These are phyloP conservation scores for Penicillium chermesinum DNA, from an alignment of 495 filamentous ascomycete species.

Conservation along the genomic window DNA sequence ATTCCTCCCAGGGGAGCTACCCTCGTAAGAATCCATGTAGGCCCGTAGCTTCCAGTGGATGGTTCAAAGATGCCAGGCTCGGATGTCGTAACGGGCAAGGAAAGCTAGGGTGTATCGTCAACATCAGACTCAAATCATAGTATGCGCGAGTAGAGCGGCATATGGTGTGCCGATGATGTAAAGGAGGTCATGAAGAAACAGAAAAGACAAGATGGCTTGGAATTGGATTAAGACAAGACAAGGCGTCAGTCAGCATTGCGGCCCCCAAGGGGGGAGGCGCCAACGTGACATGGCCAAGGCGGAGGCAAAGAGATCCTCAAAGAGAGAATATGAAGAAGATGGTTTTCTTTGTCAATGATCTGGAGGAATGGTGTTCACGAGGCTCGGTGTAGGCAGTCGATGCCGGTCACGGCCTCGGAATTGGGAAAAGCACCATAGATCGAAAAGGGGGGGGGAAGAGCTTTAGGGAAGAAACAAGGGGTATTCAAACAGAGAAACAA, in stretches of 20 bases:
- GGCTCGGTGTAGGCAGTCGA: background rate
- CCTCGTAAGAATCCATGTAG: slow-evolving; percentile 43
- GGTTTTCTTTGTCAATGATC: no score
- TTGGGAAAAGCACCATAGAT: background rate
- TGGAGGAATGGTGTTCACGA: background rate
- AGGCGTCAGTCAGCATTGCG: slow-evolving; percentile 7
- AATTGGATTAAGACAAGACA: slow-evolving; percentile 12
- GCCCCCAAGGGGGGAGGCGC: background rate
- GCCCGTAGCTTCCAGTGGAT: background rate
- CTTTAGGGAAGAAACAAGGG: slow-evolving; percentile 4
- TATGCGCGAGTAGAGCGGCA: slow-evolving; percentile 18
- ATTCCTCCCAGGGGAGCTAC: slow-evolving; percentile 34
- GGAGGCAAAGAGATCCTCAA: slow-evolving; percentile 12
- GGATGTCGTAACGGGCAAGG: slow-evolving; percentile 10
- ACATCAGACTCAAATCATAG: slow-evolving; percentile 31
- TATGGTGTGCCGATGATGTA: slow-evolving; percentile 13
- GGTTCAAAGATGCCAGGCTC: background rate
- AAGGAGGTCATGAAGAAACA: slow-evolving; percentile 13
- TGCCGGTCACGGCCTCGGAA: slow-evolving; percentile 1
- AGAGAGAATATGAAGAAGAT: slow-evolving; percentile 6
- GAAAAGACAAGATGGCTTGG: slow-evolving; percentile 16
- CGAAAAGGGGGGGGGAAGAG: background rate
- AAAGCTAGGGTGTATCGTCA: slow-evolving; percentile 40
- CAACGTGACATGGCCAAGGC: slow-evolving; percentile 7
- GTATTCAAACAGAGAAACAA: slow-evolving; percentile 17